Evolutionary conservation across 768 basidiomycete genomes (phyloP), one percentile per base, ranked within the genome.

Genomic region (Pleurotus giganteus): DNA sequence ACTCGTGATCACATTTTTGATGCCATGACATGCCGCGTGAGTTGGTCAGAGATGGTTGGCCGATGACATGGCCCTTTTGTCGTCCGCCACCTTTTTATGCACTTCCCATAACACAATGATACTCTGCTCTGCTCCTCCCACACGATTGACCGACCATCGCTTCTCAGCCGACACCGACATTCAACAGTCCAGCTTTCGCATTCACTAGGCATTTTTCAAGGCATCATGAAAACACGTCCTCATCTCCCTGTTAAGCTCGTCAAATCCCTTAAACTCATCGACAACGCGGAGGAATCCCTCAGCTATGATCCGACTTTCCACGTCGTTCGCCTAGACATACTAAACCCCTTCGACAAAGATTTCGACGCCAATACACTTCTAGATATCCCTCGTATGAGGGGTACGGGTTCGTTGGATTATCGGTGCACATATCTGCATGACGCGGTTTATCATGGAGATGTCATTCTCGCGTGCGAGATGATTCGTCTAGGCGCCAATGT

Each of bases 391-490:
- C 49, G 32, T 3, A 23, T 32, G 32, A 51, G 17, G 13, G 21
- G 49, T 13, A 17, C 32, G 19, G 34, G 31, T 17, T 19, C 34
- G n/a, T 15, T 2, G 1, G 19, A 11, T 8, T 51, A 51, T 37
- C 49, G 49, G 11, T 51, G 49, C 19, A 37, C 49, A 27, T 51
- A 55, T n/a, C 41, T 58, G 19, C 57, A 58, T 19, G 26, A 55
- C 27, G 52, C 57, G 23, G 57, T 37, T 6, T 27, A 32, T 13
- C n/a, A 37, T 19, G 52, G 52, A 7, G 57, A 58, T 32, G 24
- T 54, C 13, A 36, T 53, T 8, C 27, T 58, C 21, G 53, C 53
- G 5, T 58, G 52, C 27, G 57, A 58, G 53, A 58, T 58, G 53
- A 45, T 58, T 44, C 52, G 57, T n/a, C 31, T 58, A 15, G 57